Evolutionary conservation across 192 early-diverging fungal species (phyloP), one percentile per base, ranked within the genome.

Genomic region (Coemansia sp.): DNA sequence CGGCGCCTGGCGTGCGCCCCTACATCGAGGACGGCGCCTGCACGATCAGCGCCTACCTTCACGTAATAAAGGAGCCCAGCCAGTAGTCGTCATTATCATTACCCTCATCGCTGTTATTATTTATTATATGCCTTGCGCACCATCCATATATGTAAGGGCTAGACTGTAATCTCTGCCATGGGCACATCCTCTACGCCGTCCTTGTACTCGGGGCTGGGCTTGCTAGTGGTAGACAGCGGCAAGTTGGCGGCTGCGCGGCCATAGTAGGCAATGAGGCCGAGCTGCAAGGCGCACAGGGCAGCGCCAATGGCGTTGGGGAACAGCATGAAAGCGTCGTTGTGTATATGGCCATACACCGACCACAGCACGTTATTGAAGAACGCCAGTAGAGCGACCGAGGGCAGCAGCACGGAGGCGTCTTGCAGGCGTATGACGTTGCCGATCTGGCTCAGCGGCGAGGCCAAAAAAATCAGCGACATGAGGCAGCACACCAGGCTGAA

Each of bases 61-160:
- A 92, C 55, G 86, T 93, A 13, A 87, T 96, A 40, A 89, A 95
- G 55, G 97, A 98, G 73, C 88, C 89, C 20, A 96, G 75, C 49
- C 72, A 75, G 57, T 82, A 55, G 65, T 24, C 18, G 15, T 15
- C 15, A 20, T 20, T 10, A 22, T n/a, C n/a, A 22, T 16, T 46
- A 51, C 12, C 42, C 11, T 16, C 42, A 13, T 16, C 42, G 42
- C 8, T 51, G 22, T 51, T 51, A 51, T 2, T 51, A 51, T 51
- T 51, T 51, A 51, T 43, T 43, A 55, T 29, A 55, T 31, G 54
- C 27, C 29, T 31, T 31, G 36, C 36, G 36, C 36, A 38, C 43
- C 43, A 46, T 55, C 29, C 24, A 38, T 38, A 9, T 55, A 27
- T 31, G 13, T 46, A 13, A 4, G 11, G 0, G 16, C 54, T 36